Base-by-base conservation (phyloP, 306 rosid species). In the Herpetospermum pedunculosum region DNA sequence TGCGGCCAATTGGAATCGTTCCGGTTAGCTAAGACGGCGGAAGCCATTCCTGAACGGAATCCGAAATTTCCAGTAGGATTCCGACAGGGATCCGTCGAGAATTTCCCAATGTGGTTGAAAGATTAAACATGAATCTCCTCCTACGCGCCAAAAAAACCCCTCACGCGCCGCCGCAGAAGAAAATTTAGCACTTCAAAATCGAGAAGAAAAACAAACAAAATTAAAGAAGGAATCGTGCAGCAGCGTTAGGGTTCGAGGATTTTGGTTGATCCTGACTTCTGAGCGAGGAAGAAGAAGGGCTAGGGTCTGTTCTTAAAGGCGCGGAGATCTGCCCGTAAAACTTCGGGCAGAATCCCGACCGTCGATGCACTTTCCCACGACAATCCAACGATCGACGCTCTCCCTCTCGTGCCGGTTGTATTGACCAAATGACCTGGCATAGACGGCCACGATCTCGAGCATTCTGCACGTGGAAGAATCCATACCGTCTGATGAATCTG, bases 241-340 rank as follows among this genome's bases (percentile, higher is more conserved):
- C 63, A 60, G 23, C 26, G 15, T 23, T 76, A 82, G 94, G 94
- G 92, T 82, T 85, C 79, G 92, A 81, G 80, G 82, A 73, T 75
- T 82, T 64, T 76, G 57, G 47, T 75, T 35, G 40, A 84, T 92
- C 96, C 91, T 91, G 83, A 82, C 30, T 72, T 87, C 89, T 86
- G 97, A 73, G 96, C 93, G 94, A 85, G 81, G 80, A 86, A 84
- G 40, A 73, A 58, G 15, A 77, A 78, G 87, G 77, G 88, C 84
- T n/a, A 55, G 35, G 79, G 91, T 76, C 81, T 74, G 87, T 82
- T 85, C 96, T 93, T 93, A 93, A 93, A 93, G 98, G 94, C 91
- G 73, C 25, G 60, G 85, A 83, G 98, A 93, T 93, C 98, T 93
- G 88, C 92, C 98, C 83, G 2, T 14, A 65, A 32, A 63, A 26